Percentiles rank a stretch among this genome's conserved stretches.
Evolutionary conservation across 2,329 filamentous ascomycete species (phyloP).

Genomic region (Trichoderma sp.): DNA sequence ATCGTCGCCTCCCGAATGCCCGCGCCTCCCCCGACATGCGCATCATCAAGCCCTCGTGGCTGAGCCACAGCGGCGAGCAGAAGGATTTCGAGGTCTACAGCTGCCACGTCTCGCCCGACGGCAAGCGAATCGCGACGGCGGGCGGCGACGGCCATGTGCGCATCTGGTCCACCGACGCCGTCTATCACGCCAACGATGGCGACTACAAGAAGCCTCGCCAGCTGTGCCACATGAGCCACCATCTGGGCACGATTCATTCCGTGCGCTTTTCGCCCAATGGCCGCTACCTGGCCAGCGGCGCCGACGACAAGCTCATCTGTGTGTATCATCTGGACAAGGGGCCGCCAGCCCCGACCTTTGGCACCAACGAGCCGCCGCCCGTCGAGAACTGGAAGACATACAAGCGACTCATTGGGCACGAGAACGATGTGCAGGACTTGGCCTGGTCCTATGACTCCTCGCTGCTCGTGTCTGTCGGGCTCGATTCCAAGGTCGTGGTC

Average conservation of each 20-base stretch:
- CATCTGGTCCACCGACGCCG: slow-evolving; percentile 95
- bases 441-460: slow-evolving; percentile 97
- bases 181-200: slow-evolving; percentile 74
- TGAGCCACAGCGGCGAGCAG: slow-evolving; percentile 93
- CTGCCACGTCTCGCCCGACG: slow-evolving; percentile 95
- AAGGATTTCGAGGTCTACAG: slow-evolving; percentile 99
- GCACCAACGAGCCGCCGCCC: slow-evolving; percentile 85
- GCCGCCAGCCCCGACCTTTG: slow-evolving; percentile 77
- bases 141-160: slow-evolving; percentile 97
- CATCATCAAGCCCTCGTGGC: slow-evolving; percentile 93
- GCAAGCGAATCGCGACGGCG: slow-evolving; percentile 85
- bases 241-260: slow-evolving; percentile 94
- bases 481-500: slow-evolving; percentile 97
- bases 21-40: slow-evolving; percentile 54
- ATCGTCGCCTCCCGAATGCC: slow-evolving; percentile 16
- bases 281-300: slow-evolving; percentile 92
- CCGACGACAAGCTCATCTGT: slow-evolving; percentile 98
- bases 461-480: slow-evolving; percentile 88
- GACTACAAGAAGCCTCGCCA: slow-evolving; percentile 79
- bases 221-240: slow-evolving; percentile 96
- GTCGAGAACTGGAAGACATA: slow-evolving; percentile 98
- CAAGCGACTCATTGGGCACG: slow-evolving; percentile 88
- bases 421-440: slow-evolving; percentile 97
- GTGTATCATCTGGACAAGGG: slow-evolving; percentile 89
- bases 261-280: slow-evolving; percentile 96